Evolutionary conservation across 148 eudicot genomes (phyloP), one percentile per base, ranked within the genome.

Genomic region (Rhododendron griersonianum): DNA sequence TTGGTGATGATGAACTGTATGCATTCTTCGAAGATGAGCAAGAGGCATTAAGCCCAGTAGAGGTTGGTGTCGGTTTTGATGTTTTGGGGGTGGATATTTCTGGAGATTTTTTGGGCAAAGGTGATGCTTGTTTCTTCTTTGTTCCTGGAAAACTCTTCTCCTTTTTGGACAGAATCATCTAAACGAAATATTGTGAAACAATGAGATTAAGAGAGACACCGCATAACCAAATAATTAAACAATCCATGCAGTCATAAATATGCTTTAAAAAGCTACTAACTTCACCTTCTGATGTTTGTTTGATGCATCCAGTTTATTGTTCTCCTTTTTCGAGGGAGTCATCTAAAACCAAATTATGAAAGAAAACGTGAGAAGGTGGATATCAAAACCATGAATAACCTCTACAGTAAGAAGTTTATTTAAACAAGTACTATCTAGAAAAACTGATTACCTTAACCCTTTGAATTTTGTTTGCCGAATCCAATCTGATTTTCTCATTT

Each of bases 231-330:
- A 51, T 1, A 25, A 73, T 41, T 28, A 59, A 41, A 78, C 23
- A 16, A 50, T 35, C 44, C 13, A 5, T 18, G 57, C 81, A 78
- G 81, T 41, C 53, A 44, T 78, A 78, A 19, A 25, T 80, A 23
- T 80, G 14, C 18, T 79, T 3, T 6, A 23, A 61, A 51, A 75
- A 80, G 65, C 65, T 37, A 59, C 57, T 87, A 83, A 28, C 45
- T 50, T 78, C 87, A 96, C 98, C 98, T 93, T 93, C 57, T 80
- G 90, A 78, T 89, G 30, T 86, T 80, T 90, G 84, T 87, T 87
- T 39, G 85, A 59, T 51, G 86, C 82, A 65, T 65, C 84, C 39
- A 71, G 18, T 30, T 71, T 30, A 28, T 28, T 8, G 19, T 44
- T 84, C 59, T 91, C 90, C 89, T 88, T 91, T 73, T 83, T 91